These are phyloP conservation scores for Globisporangium cystogenes DNA, from an alignment of 352 stramenopile genomes.

Conservation along the genomic window DNA sequence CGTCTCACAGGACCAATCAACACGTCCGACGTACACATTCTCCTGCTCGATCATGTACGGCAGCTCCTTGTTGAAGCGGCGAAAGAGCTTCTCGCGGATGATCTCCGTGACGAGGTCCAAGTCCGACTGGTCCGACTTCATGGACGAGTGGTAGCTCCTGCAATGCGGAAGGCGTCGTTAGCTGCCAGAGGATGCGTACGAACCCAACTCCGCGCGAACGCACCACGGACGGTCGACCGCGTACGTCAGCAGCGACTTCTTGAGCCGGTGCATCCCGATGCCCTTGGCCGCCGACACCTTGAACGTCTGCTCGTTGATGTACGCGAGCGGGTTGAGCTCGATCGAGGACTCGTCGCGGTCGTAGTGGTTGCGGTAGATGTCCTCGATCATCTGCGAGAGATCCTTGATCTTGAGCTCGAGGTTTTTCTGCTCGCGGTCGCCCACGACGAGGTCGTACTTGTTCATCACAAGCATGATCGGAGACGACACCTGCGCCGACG, in stretches of 20 bases:
- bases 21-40: constrained; percentile 36
- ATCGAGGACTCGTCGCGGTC: constrained; percentile 45
- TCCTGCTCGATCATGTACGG: constrained; percentile 81
- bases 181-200: no score
- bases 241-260: constrained; percentile 55
- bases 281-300: constrained; percentile 78
- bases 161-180: not conserved
- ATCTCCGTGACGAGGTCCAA: constrained; percentile 83
- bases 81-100: constrained; percentile 85
- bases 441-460: constrained; percentile 66
- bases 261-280: constrained; percentile 58
- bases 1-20: not conserved
- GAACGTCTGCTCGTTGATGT: constrained; percentile 67
- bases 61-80: constrained; percentile 85
- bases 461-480: constrained; percentile 87
- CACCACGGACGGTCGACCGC: constrained; percentile 69
- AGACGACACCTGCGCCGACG: constrained; percentile 64
- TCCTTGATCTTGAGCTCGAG: constrained; percentile 65
- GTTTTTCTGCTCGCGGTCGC: constrained; percentile 42
- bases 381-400: constrained; percentile 77
- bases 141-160: constrained; percentile 80
- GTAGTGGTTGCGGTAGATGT: constrained; percentile 70
- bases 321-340: constrained; percentile 53
- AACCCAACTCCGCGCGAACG: not conserved
- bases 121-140: constrained; percentile 80